These are phyloP conservation scores for Tricholoma bakamatsutake DNA, from an alignment of 768 basidiomycete genomes.

Conservation along the genomic window DNA sequence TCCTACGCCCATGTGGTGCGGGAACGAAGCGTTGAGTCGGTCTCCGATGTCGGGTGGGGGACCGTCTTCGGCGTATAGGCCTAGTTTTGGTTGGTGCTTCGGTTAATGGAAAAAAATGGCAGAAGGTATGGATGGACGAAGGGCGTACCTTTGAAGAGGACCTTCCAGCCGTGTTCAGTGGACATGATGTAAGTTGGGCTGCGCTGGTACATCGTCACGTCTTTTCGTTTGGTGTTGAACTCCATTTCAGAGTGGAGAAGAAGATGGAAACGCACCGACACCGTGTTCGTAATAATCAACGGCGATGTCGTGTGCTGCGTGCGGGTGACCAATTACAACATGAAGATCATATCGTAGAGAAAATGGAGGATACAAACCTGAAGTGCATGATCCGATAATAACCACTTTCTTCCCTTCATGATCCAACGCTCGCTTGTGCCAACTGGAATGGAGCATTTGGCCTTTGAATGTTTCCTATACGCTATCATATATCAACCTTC, in stretches of 20 bases:
- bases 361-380: constrained; percentile 24
- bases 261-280: constrained; percentile 21
- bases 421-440: constrained; percentile 49
- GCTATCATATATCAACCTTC: background rate
- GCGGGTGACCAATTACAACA: background rate
- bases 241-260: background rate
- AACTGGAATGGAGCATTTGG: constrained; percentile 50
- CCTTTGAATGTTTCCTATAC: constrained; percentile 56
- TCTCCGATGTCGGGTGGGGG: constrained; percentile 48
- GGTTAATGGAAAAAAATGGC: background rate
- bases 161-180: constrained; percentile 16
- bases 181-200: constrained; percentile 29
- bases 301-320: constrained; percentile 39
- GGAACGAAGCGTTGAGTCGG: constrained; percentile 41
- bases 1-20: constrained; percentile 28
- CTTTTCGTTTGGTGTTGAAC: constrained; percentile 20
- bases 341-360: background rate
- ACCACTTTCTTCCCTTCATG: constrained; percentile 66
- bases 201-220: constrained; percentile 57
- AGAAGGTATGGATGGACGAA: background rate
- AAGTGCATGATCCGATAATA: constrained; percentile 64
- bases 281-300: constrained; percentile 40
- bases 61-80: constrained; percentile 39
- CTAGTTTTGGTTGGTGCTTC: constrained; percentile 18
- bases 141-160: constrained; percentile 18